Base-by-base conservation (phyloP, 2,329 filamentous ascomycete species). In the Claviceps sp. region DNA sequence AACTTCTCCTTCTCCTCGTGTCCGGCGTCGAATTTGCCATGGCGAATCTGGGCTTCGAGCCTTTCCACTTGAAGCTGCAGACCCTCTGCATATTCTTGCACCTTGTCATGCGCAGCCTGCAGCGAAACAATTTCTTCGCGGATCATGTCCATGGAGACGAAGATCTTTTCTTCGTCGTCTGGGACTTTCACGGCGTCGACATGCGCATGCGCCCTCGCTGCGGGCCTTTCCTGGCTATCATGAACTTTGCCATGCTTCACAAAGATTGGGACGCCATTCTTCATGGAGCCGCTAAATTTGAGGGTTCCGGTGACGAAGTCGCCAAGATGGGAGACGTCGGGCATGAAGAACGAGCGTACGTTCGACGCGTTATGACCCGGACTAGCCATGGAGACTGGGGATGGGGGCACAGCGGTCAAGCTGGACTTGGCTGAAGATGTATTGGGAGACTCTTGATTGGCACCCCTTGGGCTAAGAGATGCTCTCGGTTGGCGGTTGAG, bases 101-200 rank as follows among this genome's bases (percentile, higher is more conserved):
- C 69, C 56, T 76, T 69, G 48, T 77, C 75, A 53, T 79, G 74
- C 55, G 79, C 76, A 42, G 78, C 74, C 53, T 78, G 75, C 40
- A 80, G 67, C 53, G 73, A 73, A 49, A 75, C 62, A 44, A 79
- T 76, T 60, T 80, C 76, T 43, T 78, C 72, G 40, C 76, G 74
- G 66, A 80, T 77, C 73, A 79, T 79, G 73, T 79, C 77, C 69
- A 79, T 71, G 8, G 77, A 80, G 42, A 80, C 76, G 55, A 79
- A 78, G 34, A 79, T 79, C 56, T 74, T 72, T 61, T 78, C 72
- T 57, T 79, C 77, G 44, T 78, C 76, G 51, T 74, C 67, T 3
- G 75, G 71, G 8, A 79, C 64, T 47, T 71, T 67, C 20, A 79
- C 60, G 7, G 67, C 71, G 51, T 77, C 74, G n/a, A 79, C 67